Conservation (phyloP, 345 rosid species). For the Arabis alpina region DNA sequence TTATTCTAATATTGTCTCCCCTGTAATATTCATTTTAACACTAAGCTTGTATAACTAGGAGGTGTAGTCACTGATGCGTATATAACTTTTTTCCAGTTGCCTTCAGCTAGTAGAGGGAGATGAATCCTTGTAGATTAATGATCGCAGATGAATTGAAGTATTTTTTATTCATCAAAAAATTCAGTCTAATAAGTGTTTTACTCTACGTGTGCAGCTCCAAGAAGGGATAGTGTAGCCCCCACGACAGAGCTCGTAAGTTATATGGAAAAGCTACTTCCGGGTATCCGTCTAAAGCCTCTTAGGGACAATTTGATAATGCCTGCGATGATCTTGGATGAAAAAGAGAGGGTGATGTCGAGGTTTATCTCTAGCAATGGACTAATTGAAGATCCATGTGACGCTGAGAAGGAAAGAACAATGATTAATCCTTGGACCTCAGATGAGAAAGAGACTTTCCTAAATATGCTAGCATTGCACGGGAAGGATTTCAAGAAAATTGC, state of each 20-base stretch:
- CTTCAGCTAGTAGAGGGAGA: slow-evolving; percentile 6
- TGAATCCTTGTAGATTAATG: not conserved
- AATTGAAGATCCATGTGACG: slow-evolving; percentile 87
- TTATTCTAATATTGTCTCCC: slow-evolving; percentile 4
- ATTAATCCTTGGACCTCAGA: slow-evolving; percentile 89
- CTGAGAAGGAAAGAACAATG: slow-evolving; percentile 85
- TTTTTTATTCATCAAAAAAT: not conserved
- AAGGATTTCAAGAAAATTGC: slow-evolving; percentile 89
- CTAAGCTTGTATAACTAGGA: slow-evolving; percentile 16
- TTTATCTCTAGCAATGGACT: slow-evolving; percentile 80
- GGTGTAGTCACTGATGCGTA: slow-evolving; percentile 21
- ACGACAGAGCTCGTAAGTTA: slow-evolving; percentile 55
- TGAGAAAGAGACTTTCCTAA: slow-evolving; percentile 78
- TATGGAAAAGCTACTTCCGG: slow-evolving; percentile 61
- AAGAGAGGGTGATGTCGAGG: slow-evolving; percentile 63
- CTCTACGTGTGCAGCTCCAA: slow-evolving; percentile 50
- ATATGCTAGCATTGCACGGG: slow-evolving; percentile 72
- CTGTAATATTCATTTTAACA: slow-evolving; percentile 4
- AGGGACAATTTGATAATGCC: slow-evolving; percentile 89
- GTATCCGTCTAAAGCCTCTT: slow-evolving; percentile 51
- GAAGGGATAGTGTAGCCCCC: slow-evolving; percentile 61
- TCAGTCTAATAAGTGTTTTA: slow-evolving; percentile 15
- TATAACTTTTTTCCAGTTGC: not conserved
- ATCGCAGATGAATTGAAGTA: slow-evolving; percentile 8
- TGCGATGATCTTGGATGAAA: slow-evolving; percentile 76